Conservation (phyloP, 202 grass and related monocot genomes). For the Thinopyrum obtusiflorum region DNA sequence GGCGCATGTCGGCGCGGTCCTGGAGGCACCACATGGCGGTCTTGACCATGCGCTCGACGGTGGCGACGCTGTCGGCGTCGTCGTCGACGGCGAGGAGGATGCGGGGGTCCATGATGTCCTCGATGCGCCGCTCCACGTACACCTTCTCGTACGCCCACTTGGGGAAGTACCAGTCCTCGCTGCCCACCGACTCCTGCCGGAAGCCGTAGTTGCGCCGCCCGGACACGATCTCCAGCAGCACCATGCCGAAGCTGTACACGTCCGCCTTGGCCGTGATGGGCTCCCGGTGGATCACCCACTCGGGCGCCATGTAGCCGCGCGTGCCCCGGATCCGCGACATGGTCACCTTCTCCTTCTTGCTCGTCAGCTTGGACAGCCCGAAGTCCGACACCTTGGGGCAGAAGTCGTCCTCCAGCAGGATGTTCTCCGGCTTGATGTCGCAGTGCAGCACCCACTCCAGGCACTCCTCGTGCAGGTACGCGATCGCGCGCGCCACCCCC, state of each 20-base stretch:
- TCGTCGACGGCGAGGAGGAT: slow-evolving; percentile 50
- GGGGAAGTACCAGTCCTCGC: slow-evolving; percentile 87
- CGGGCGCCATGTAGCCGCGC: slow-evolving; percentile 76
- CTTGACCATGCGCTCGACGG: slow-evolving; percentile 83
- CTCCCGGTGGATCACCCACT: slow-evolving; percentile 82
- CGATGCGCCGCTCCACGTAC: slow-evolving; percentile 62
- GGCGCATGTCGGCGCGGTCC: slow-evolving; percentile 59
- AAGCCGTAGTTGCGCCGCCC: slow-evolving; percentile 68
- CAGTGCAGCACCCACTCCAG: slow-evolving; percentile 86
- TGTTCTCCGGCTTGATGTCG: slow-evolving; percentile 79
- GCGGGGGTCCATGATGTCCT: slow-evolving; percentile 66
- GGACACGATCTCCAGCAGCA: slow-evolving; percentile 79
- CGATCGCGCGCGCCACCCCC: slow-evolving; percentile 71
- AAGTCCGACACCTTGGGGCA: slow-evolving; percentile 87
- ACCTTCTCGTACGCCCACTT: slow-evolving; percentile 87
- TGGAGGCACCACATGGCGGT: slow-evolving; percentile 91
- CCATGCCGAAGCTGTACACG: slow-evolving; percentile 89
- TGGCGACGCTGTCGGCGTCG: slow-evolving; percentile 21
- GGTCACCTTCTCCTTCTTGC: slow-evolving; percentile 78
- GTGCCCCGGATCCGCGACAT: slow-evolving; percentile 72
- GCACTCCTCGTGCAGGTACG: slow-evolving; percentile 89
- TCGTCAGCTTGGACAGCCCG: slow-evolving; percentile 79
- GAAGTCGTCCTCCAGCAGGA: slow-evolving; percentile 76
- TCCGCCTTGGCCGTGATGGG: slow-evolving; percentile 90
- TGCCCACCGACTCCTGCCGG: slow-evolving; percentile 52